Evolutionary conservation across 1,284 basidiomycete species (phyloP), one percentile per base, ranked within the genome.

Genomic region (Chiua sp.): DNA sequence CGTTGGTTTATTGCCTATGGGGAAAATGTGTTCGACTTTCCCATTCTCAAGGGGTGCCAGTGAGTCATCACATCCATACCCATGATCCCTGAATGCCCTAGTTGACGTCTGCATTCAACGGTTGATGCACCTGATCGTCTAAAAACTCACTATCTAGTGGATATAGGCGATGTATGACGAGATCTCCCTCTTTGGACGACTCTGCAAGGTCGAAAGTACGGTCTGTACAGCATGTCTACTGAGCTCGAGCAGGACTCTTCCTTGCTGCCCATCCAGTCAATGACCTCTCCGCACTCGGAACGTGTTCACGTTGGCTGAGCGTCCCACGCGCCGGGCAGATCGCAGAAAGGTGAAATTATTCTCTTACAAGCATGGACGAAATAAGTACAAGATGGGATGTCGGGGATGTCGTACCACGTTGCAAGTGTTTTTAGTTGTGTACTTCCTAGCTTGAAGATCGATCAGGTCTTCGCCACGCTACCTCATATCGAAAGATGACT

Each of bases 81-180:
- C 12, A n/a, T n/a, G n/a, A n/a, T n/a, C n/a, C 20, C 10, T n/a
- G 44, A 15, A 56, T 1, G 22, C 32, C 46, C n/a, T 55, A 60
- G 56, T 51, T 22, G 23, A 54, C n/a, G 10, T 11, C 4, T 4
- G 10, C 3, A 7, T 35, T 23, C 53, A 96, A 93, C 58, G 44
- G 47, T 51, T 15, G n/a, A 39, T 23, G 5, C 10, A 13, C 35
- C 51, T 39, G 23, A 11, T 51, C n/a, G n/a, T n/a, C n/a, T n/a
- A n/a, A n/a, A n/a, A n/a, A n/a, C n/a, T n/a, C n/a, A n/a, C n/a
- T n/a, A n/a, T n/a, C n/a, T n/a, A 93, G 91, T 88, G 13, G 96
- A 98, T 71, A 97, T 98, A 95, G 98, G 97, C 26, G 96, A 98
- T 96, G 2, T 99, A 99, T 75, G 94, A 99, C 69, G 97, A 99